Conservation (phyloP, 148 eudicot genomes). For the Vaccinium macrocarpon region DNA sequence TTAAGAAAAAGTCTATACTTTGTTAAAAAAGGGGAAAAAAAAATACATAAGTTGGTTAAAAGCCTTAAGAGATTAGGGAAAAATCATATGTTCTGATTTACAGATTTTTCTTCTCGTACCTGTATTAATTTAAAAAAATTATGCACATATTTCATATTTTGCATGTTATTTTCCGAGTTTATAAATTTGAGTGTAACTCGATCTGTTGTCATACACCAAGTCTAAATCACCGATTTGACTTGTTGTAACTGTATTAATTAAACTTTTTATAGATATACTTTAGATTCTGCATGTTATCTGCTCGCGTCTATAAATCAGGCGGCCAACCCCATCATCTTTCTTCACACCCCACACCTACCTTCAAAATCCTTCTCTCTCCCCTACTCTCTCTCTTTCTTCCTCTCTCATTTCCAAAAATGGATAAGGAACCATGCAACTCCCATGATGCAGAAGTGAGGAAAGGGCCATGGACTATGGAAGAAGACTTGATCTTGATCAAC, state of each 20-base stretch:
- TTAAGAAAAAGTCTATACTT: background rate
- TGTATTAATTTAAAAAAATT: constrained; percentile 11
- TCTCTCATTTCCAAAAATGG: constrained; percentile 39
- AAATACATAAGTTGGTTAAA: constrained; percentile 16
- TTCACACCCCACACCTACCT: constrained; percentile 13
- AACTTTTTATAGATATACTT: constrained; percentile 18
- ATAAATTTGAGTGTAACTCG: constrained; percentile 27
- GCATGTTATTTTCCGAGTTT: constrained; percentile 15
- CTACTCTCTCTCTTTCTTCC: constrained; percentile 1
- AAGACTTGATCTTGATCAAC: constrained; percentile 81
- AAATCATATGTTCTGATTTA: background rate
- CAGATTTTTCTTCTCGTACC: background rate
- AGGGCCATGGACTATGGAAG: constrained; percentile 99
- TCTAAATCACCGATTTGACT: background rate
- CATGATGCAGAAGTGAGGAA: constrained; percentile 77
- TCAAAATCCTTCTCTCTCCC: background rate
- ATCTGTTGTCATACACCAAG: background rate
- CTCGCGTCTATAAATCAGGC: constrained; percentile 47
- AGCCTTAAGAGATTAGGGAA: background rate
- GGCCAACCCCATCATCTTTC: constrained; percentile 31
- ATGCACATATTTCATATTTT: background rate
- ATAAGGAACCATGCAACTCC: constrained; percentile 47
- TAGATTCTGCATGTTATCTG: background rate
- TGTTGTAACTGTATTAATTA: background rate
- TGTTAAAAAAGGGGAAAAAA: background rate